Evolutionary conservation across 2,329 filamentous ascomycete genomes (phyloP).

Genomic region (Aspergillus transmontanensis): DNA sequence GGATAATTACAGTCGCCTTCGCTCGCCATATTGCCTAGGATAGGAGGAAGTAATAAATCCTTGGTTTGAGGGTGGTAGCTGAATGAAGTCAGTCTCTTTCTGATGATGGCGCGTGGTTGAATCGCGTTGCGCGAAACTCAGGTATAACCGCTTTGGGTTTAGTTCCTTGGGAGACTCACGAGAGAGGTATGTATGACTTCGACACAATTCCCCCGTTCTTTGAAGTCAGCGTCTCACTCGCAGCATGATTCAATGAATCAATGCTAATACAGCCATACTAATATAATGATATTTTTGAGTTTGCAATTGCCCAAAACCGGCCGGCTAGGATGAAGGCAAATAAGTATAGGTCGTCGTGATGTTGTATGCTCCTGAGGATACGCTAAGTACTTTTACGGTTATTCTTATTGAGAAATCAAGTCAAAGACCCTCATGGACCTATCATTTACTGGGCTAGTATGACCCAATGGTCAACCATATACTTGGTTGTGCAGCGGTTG

Average conservation of each 20-base stretch:
- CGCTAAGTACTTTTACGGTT: neutral
- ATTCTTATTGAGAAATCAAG: neutral
- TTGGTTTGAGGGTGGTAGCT: neutral
- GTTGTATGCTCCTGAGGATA: neutral
- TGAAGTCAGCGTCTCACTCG: neutral
- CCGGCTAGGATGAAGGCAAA: neutral
- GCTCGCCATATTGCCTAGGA: constrained; percentile 18
- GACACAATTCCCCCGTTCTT: neutral
- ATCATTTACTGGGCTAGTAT: neutral
- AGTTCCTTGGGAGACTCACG: constrained; percentile 9
- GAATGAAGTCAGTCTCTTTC: constrained; percentile 1
- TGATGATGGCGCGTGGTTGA: constrained; percentile 15
- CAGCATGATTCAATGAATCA: neutral
- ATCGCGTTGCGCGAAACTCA: constrained; percentile 29
- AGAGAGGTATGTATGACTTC: neutral
- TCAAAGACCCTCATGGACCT: neutral
- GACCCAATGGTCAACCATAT: neutral
- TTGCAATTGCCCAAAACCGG: neutral
- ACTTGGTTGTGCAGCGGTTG: neutral
- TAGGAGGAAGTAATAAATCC: neutral
- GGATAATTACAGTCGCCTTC: constrained; percentile 26
- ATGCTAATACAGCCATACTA: neutral
- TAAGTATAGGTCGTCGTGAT: neutral
- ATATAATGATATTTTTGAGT: neutral
- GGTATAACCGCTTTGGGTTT: constrained; percentile 29